phyloP scores from a whole-genome alignment of 208 protist species.

The Acanthamoeba royreba region DNA sequence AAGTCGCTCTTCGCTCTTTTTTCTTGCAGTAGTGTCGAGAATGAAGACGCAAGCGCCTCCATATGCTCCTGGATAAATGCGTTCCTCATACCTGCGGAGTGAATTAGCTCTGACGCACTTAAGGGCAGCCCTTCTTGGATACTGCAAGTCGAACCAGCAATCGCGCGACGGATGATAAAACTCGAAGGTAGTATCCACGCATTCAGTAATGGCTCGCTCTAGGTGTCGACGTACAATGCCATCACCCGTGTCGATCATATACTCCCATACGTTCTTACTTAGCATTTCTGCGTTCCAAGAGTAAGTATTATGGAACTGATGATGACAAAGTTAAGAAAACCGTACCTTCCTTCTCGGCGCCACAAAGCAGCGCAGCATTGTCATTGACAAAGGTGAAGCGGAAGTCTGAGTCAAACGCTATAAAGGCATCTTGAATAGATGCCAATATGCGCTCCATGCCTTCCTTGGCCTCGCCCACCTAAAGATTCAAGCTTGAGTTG shows the following conservation, averaged over 20 bases:
- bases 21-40: background rate
- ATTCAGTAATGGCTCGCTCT: background rate
- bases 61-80: background rate
- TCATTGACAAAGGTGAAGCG: slow-evolving; percentile 26
- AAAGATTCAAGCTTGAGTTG: background rate
- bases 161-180: background rate
- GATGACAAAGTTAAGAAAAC: background rate
- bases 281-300: background rate
- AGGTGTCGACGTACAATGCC: background rate
- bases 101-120: background rate
- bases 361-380: background rate
- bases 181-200: background rate
- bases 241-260: background rate
- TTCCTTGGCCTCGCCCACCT: background rate
- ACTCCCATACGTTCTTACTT: background rate
- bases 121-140: no score
- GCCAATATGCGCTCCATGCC: background rate
- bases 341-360: background rate
- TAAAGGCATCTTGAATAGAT: background rate
- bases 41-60: background rate
- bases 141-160: background rate
- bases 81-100: background rate
- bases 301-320: background rate
- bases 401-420: background rate
- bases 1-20: background rate